phyloP scores from a whole-genome alignment of 345 rosid species.

The Sapria himalayana region DNA sequence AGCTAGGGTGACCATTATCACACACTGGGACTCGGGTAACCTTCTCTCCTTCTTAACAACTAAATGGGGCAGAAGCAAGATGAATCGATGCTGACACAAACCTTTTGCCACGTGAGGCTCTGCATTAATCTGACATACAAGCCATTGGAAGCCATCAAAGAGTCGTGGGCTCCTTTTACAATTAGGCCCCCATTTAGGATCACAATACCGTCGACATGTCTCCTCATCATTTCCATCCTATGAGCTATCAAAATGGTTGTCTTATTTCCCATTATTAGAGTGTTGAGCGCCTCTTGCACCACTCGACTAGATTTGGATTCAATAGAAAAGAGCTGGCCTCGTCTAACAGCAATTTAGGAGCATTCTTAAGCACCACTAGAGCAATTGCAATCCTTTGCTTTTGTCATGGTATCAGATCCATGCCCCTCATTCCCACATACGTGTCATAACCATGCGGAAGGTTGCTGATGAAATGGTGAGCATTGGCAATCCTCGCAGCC shows the following conservation, averaged over 20 bases:
- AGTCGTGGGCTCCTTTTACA: slow-evolving; percentile 81
- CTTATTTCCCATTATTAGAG: slow-evolving; percentile 89
- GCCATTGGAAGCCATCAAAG: slow-evolving; percentile 65
- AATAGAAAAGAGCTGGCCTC: slow-evolving; percentile 91
- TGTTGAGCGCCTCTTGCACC: slow-evolving; percentile 89
- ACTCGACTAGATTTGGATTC: slow-evolving; percentile 98
- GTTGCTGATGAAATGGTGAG: slow-evolving; percentile 97
- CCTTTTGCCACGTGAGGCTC: slow-evolving; percentile 94
- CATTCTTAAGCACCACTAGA: slow-evolving; percentile 84
- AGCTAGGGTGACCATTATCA: no score
- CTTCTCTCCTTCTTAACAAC: no score
- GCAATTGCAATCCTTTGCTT: slow-evolving; percentile 95
- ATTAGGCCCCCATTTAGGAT: slow-evolving; percentile 94
- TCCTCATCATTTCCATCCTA: slow-evolving; percentile 95
- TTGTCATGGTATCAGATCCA: slow-evolving; percentile 93
- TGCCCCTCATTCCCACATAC: slow-evolving; percentile 96
- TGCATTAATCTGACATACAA: slow-evolving; percentile 91
- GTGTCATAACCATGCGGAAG: slow-evolving; percentile 96
- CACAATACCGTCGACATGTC: slow-evolving; percentile 87
- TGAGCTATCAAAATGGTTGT: slow-evolving; percentile 89
- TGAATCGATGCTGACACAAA: slow-evolving; percentile 64
- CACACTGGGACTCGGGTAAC: no score
- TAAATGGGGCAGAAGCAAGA: no score
- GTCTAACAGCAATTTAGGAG: slow-evolving; percentile 78
- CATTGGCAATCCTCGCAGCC: slow-evolving; percentile 98